phyloP scores from a whole-genome alignment of 163 green algal genomes.

The Chlamydomonas reinhardtii region DNA sequence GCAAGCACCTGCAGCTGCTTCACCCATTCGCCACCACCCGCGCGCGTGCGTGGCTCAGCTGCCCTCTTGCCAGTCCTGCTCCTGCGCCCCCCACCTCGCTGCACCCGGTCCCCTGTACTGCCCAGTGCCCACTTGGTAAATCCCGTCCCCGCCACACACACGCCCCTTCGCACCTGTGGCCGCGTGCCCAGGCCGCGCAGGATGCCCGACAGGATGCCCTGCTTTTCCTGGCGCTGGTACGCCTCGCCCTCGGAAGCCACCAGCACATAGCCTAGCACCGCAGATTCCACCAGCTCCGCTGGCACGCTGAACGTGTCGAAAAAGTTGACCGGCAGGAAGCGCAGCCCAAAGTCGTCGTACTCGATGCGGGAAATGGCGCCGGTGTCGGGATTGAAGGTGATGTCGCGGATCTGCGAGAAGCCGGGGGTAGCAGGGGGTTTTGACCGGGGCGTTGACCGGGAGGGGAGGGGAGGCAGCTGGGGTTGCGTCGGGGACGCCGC shows the following conservation, averaged over 20 bases:
- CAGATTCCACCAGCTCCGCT: not conserved
- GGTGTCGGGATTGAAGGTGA: slow-evolving; percentile 75
- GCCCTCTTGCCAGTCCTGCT: too few relatives aligned
- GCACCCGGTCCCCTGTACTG: too few relatives aligned
- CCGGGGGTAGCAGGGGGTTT: not conserved
- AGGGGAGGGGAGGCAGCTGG: too few relatives aligned
- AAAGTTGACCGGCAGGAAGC: slow-evolving; percentile 71
- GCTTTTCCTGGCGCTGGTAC: slow-evolving; percentile 23
- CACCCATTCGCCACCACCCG: too few relatives aligned
- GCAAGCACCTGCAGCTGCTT: too few relatives aligned
- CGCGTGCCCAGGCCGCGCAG: slow-evolving; percentile 2
- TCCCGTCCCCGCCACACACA: too few relatives aligned
- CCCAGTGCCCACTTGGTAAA: too few relatives aligned
- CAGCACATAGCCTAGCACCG: not conserved
- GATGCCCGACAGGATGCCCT: slow-evolving; percentile 35
- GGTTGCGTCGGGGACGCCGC: too few relatives aligned
- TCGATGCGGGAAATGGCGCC: slow-evolving; percentile 67
- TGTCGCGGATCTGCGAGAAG: slow-evolving; percentile 69
- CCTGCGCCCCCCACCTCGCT: too few relatives aligned
- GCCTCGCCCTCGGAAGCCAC: not conserved
- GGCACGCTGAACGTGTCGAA: slow-evolving; percentile 71
- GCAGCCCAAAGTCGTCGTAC: slow-evolving; percentile 79
- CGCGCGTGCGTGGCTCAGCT: too few relatives aligned
- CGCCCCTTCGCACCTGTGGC: not conserved
- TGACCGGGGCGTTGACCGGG: not conserved